These are phyloP conservation scores for Rhizophora apiculata DNA, from an alignment of 345 rosid species.

Conservation along the genomic window DNA sequence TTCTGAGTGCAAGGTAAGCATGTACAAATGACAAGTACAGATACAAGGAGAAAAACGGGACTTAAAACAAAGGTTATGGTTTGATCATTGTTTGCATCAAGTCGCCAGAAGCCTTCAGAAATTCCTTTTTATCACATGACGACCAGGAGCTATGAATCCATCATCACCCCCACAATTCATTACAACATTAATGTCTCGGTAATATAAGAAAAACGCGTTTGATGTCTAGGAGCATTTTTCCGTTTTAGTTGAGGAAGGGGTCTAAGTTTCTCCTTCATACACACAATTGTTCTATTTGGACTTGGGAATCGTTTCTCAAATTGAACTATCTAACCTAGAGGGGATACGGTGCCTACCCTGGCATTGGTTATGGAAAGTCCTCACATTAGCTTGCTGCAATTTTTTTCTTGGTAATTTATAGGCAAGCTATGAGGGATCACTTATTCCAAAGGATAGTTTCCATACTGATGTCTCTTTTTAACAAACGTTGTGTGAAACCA, in stretches of 20 bases:
- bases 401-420: neutral
- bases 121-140: no score
- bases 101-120: no score
- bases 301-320: neutral
- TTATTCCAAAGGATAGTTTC: neutral
- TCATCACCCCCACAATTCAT: no score
- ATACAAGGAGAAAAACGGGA: no score
- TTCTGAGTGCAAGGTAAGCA: no score
- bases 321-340: neutral
- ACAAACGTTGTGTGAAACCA: no score
- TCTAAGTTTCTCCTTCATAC: neutral
- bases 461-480: neutral
- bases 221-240: conserved; percentile 5
- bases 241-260: conserved; percentile 12
- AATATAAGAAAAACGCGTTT: conserved; percentile 20
- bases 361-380: conserved; percentile 2
- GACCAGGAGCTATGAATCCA: no score
- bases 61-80: no score
- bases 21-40: no score
- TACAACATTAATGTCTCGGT: neutral
- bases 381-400: neutral
- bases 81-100: no score
- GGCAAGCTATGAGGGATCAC: neutral
- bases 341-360: conserved; percentile 5
- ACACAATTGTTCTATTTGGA: conserved; percentile 4